Evolutionary conservation across 495 filamentous ascomycete genomes (phyloP), one percentile per base, ranked within the genome.

Genomic region (Aspergillus heteromorphus): DNA sequence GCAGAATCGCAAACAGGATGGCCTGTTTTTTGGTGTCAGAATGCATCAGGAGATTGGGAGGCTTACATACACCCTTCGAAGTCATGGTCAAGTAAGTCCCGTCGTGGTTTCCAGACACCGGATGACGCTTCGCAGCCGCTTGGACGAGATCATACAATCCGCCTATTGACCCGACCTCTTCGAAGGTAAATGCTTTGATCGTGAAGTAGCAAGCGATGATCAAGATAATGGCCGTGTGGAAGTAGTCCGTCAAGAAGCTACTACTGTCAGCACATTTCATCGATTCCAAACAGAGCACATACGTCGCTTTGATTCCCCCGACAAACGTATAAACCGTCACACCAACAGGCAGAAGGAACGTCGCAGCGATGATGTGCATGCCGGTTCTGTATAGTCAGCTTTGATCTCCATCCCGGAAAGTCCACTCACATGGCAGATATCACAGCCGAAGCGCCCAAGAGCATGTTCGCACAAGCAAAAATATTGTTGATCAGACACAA

Each of bases 21-120:
- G 56, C 72, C 76, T 72, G 25, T 7, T 29, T 13, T 13, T 56
- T 47, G 54, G 41, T 27, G 19, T 48, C 6, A 40, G 19, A 7
- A 29, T 51, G 11, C 18, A 41, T 16, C 14, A 27, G 3, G 3
- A 27, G 3, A 27, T 27, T 27, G 23, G 14, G 17, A n/a, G 27
- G 27, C n/a, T n/a, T 11, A 51, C 63, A 50, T 47, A 68, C 76
- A 30, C 75, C 67, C 43, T 77, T 71, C 1, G 72, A 77, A 14
- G 65, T 75, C 68, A 82, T 78, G 10, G 78, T 77, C 38, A 82
- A 60, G 52, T 77, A 80, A 2, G 69, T 72, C 7, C 76, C 79
- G 11, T 68, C 64, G 6, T 66, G 64, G 50, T 82, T 82, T 14
- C 74, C 73, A 4, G 63, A 57, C 2, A 80, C 69, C 0, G 75